Base-by-base conservation (phyloP, 345 rosid species). In the Hibiscus tridactylites region DNA sequence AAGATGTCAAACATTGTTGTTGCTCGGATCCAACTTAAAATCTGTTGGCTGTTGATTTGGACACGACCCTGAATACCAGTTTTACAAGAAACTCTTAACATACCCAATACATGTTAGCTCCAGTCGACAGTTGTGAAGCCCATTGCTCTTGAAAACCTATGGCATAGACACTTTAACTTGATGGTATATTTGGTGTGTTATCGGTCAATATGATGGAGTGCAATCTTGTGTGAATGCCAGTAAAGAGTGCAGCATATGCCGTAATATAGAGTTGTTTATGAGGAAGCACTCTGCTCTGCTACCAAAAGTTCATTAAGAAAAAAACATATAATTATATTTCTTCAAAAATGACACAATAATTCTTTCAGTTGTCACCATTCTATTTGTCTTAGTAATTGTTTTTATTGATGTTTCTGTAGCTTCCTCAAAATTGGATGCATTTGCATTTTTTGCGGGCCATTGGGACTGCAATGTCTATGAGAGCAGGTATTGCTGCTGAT, bases 381-480 rank as follows among this genome's bases (percentile, higher is more conserved):
- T 21, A 39, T 66, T 37, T 53, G 15, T 52, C 60, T 62, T 52
- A 50, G 29, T 67, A 44, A 58, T 58, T 65, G 26, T 58, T 73
- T 73, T 69, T 81, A 44, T 80, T 26, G 74, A 78, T 73, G 64
- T 67, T 81, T 61, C 60, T 87, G 79, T 73, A 94, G 98, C 91
- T 94, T 76, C 98, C 98, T 29, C 87, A 91, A 78, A 94, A 94
- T 80, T 94, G 98, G 98, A 86, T 94, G 98, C 98, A 94, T 83
- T 81, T 94, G 85, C 98, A 94, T 76, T 94, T 94, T 85, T 85
- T 94, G 88, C 95, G 98, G 61, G 98, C 98, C 50, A 94, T 94
- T 71, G 98, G 98, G 76, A 88, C 87, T 65, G 98, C 97, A 24
- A 94, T 94, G 97, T 94, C 98, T 73, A 94, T 91, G 98, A 88